Conservation (phyloP, 495 filamentous ascomycete species). For the Zalerion maritima region DNA sequence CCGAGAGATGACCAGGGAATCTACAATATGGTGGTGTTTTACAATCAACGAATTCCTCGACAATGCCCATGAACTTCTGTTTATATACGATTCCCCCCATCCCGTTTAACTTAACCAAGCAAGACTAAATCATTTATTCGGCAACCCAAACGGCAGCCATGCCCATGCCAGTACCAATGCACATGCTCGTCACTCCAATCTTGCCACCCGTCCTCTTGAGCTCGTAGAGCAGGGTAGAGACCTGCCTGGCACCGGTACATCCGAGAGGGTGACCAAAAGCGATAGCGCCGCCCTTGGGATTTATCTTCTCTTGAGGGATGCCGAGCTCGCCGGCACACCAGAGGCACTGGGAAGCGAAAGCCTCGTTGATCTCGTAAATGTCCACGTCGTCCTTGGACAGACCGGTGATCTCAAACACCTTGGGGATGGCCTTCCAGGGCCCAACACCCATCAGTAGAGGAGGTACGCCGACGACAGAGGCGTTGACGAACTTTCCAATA, state of each 20-base stretch:
- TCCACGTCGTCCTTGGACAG: conserved; percentile 85
- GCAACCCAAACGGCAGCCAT: conserved; percentile 93
- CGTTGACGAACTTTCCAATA: conserved; percentile 72
- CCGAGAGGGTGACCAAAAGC: conserved; percentile 97
- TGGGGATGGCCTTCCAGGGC: conserved; percentile 91
- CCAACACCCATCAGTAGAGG: conserved; percentile 93
- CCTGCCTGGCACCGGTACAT: conserved; percentile 86
- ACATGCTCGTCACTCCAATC: conserved; percentile 92
- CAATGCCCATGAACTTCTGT: no score
- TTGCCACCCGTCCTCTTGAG: conserved; percentile 64
- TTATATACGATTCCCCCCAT: no score
- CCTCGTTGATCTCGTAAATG: conserved; percentile 98
- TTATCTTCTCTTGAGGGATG: conserved; percentile 67
- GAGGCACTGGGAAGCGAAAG: conserved; percentile 87
- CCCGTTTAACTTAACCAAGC: no score
- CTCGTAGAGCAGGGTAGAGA: conserved; percentile 82
- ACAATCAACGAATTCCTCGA: no score
- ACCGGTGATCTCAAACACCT: conserved; percentile 73
- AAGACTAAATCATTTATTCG: no score
- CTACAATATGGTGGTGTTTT: no score
- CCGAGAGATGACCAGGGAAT: no score
- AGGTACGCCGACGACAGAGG: conserved; percentile 75
- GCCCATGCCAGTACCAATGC: conserved; percentile 91
- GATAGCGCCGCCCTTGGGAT: conserved; percentile 96
- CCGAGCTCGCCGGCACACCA: conserved; percentile 87